These are phyloP conservation scores for Aureobasidium sp. DNA, from an alignment of 2,329 filamentous ascomycete genomes.

Conservation along the genomic window DNA sequence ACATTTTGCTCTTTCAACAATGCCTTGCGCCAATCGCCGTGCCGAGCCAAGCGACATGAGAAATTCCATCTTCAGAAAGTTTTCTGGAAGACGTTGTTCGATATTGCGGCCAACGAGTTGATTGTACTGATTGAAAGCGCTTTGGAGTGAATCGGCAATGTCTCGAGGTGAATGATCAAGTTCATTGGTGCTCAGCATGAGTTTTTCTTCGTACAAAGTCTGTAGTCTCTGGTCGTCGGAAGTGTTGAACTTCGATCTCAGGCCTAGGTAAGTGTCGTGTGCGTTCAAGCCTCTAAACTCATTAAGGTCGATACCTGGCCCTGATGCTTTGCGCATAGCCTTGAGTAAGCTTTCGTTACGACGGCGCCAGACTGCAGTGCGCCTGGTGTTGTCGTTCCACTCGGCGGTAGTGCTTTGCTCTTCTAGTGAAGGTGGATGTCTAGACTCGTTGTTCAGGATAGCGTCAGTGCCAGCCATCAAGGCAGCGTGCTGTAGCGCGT, in stretches of 20 bases:
- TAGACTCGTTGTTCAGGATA: not conserved
- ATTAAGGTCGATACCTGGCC: not conserved
- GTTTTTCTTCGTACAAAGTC: too few species aligned
- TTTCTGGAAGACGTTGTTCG: not conserved
- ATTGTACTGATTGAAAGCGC: not conserved
- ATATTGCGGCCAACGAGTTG: not conserved
- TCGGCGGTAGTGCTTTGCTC: not conserved
- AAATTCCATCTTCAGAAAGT: not conserved
- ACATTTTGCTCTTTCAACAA: not conserved
- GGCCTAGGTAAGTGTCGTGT: not conserved
- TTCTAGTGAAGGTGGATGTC: not conserved
- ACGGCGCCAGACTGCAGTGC: not conserved
- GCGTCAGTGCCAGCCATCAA: not conserved
- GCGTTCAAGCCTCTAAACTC: not conserved
- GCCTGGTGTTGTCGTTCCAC: not conserved
- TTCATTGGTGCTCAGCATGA: not conserved
- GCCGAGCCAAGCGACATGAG: conserved; percentile 46
- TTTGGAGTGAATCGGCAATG: not conserved
- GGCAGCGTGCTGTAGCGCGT: not conserved
- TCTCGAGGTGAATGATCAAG: not conserved
- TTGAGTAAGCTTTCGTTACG: not conserved
- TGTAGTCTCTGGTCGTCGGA: not conserved
- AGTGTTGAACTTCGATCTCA: not conserved
- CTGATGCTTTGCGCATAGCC: not conserved
- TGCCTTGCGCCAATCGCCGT: not conserved